A percentile compares a stretch with the other conserved stretches of the same genome.
phyloP scores from a whole-genome alignment of 1,284 basidiomycete genomes.

The Phylloboletellus chloephorus region DNA sequence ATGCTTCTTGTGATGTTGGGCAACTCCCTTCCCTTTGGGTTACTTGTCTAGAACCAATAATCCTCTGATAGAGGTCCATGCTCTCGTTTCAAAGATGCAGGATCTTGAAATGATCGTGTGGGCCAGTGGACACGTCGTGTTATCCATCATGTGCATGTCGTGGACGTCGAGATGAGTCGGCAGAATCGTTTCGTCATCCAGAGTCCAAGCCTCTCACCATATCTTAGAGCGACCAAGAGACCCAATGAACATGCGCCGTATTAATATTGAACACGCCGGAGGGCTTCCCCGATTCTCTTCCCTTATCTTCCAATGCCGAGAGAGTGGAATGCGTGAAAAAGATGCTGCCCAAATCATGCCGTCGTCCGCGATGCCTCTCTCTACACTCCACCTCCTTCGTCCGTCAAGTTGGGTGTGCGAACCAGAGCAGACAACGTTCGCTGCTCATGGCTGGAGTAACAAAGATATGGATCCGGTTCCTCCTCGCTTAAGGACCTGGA shows the following conservation, averaged over 20 bases:
- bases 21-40: no score
- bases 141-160: no score
- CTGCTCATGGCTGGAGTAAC: constrained; percentile 59
- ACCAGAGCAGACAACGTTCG: constrained; percentile 48
- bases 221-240: background rate
- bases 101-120: no score
- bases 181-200: no score
- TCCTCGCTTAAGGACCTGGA: constrained; percentile 54
- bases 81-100: no score
- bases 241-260: background rate
- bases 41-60: no score
- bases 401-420: constrained; percentile 43
- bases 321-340: constrained; percentile 9
- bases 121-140: no score
- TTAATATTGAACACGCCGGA: constrained; percentile 1
- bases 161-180: no score
- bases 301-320: constrained; percentile 12
- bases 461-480: constrained; percentile 77
- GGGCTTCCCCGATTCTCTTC: background rate
- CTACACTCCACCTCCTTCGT: constrained; percentile 18
- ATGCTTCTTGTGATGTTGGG: no score
- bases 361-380: constrained; percentile 15
- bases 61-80: no score
- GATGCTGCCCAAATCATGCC: background rate
- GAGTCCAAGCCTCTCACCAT: no score